A percentile compares a stretch with the other conserved stretches of the same genome.
Conservation (phyloP, 2,329 filamentous ascomycete genomes). For the Cladobotryum protrusum region DNA sequence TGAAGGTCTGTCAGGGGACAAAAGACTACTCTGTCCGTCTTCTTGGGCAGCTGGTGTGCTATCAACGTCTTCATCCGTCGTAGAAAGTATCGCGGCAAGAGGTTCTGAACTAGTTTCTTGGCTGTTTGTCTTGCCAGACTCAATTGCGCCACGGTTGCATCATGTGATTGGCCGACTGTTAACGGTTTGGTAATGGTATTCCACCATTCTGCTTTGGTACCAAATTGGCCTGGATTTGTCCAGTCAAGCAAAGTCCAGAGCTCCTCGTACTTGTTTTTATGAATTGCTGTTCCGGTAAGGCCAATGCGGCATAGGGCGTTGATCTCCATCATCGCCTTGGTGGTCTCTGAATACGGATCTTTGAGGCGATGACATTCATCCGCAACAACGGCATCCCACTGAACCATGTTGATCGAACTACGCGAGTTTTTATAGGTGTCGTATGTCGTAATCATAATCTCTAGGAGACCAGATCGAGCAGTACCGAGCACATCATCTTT, state of each 20-base stretch:
- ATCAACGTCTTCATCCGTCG: slow-evolving; percentile 91
- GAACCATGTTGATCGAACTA: slow-evolving; percentile 68
- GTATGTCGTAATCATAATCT: slow-evolving; percentile 94
- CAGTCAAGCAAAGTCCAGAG: slow-evolving; percentile 95
- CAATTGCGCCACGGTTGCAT: slow-evolving; percentile 78
- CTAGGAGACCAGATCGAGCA: slow-evolving; percentile 68
- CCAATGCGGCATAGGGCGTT: slow-evolving; percentile 91
- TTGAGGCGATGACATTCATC: slow-evolving; percentile 93
- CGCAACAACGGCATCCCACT: slow-evolving; percentile 91
- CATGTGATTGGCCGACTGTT: slow-evolving; percentile 83
- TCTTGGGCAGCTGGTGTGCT: slow-evolving; percentile 86
- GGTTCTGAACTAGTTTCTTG: slow-evolving; percentile 74
- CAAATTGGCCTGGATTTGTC: slow-evolving; percentile 77
- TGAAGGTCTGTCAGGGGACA: slow-evolving; percentile 83
- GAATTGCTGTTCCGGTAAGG: slow-evolving; percentile 85
- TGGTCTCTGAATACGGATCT: slow-evolving; percentile 68
- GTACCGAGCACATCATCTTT: slow-evolving; percentile 67
- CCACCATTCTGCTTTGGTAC: slow-evolving; percentile 66
- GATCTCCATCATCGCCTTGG: slow-evolving; percentile 80
- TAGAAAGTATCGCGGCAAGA: slow-evolving; percentile 84
- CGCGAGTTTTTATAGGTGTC: slow-evolving; percentile 77
- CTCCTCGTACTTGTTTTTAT: slow-evolving; percentile 96
- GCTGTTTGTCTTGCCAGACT: slow-evolving; percentile 76
- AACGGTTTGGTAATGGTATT: slow-evolving; percentile 71
- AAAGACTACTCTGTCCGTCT: slow-evolving; percentile 90